A percentile compares a stretch with the other conserved stretches of the same genome.
Evolutionary conservation across 73 alveolate genomes (phyloP).

Genomic region (Paramecium bursaria): DNA sequence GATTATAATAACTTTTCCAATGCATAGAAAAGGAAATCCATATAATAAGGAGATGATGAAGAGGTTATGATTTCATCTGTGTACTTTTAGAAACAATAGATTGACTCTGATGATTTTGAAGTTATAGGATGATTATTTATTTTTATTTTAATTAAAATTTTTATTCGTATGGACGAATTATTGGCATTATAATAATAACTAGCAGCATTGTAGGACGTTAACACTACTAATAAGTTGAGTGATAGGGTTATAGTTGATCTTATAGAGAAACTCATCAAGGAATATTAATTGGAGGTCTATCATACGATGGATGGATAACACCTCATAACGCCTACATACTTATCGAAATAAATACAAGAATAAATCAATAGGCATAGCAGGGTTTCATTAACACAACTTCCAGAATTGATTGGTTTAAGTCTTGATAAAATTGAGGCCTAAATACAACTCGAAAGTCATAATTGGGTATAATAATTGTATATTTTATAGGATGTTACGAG

Average conservation of each 20-base stretch:
- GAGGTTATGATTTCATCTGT: no score
- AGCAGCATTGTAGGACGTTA: conserved; percentile 32
- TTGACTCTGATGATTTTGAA: no score
- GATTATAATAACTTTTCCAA: no score
- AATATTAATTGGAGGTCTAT: conserved; percentile 48
- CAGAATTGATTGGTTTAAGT: conserved; percentile 26
- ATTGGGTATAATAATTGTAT: conserved; percentile 47
- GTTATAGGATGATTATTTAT: no score
- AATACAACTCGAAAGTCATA: conserved; percentile 15
- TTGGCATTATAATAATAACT: conserved; percentile 28
- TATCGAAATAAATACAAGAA: conserved; percentile 26
- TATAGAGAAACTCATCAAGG: conserved; percentile 46
- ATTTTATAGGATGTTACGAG: conserved; percentile 42
- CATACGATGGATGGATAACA: conserved; percentile 53
- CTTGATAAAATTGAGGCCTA: conserved; percentile 53
- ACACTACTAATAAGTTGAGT: conserved; percentile 3
- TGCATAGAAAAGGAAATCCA: no score
- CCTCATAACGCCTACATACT: conserved; percentile 15
- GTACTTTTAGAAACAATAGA: no score
- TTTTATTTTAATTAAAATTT: no score
- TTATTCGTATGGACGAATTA: conserved; percentile 63
- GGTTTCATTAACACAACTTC: conserved; percentile 2
- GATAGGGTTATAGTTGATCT: conserved; percentile 55
- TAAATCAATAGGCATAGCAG: not conserved
- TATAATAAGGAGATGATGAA: no score